A percentile compares a stretch with the other conserved stretches of the same genome.
phyloP scores from a whole-genome alignment of 2,329 filamentous ascomycete genomes.

The Graphilbum sp. region DNA sequence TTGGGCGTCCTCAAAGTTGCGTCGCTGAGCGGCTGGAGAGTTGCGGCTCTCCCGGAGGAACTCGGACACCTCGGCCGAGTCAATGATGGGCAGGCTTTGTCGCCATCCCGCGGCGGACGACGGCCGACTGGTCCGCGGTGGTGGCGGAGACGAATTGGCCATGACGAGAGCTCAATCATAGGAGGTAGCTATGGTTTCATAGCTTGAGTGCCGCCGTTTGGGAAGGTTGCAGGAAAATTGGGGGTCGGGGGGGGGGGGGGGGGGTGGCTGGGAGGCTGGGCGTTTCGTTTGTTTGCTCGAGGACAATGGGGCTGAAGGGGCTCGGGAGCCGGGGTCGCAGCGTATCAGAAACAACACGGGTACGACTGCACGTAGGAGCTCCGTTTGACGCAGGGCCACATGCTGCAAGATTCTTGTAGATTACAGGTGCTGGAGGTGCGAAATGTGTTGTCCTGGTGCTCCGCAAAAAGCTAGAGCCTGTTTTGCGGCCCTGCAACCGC shows the following conservation, averaged over 20 bases:
- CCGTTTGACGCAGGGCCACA: not conserved
- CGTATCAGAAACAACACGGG: no score
- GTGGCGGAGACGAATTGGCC: conserved; percentile 15
- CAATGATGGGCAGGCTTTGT: conserved; percentile 3
- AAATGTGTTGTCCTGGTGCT: no score
- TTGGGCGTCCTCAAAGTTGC: conserved; percentile 14
- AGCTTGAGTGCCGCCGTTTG: not conserved
- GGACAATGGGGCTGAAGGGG: no score
- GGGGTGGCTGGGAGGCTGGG: no score
- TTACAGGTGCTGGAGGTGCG: no score
- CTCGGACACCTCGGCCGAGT: conserved; percentile 12
- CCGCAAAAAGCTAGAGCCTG: not conserved
- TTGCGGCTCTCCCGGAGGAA: conserved; percentile 16
- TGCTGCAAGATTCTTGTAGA: no score
- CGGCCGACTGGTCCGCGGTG: not conserved
- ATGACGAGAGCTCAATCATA: conserved; percentile 7
- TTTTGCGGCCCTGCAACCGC: no score
- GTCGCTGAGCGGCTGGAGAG: conserved; percentile 16
- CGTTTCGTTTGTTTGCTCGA: no score
- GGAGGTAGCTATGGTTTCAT: not conserved
- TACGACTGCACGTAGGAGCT: not conserved
- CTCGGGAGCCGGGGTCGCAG: no score
- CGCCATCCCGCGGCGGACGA: conserved; percentile 1
- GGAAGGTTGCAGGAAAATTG: no score
- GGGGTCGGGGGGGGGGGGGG: no score